Conservation (phyloP, 139 green algal species). For the Eudorina sp. region DNA sequence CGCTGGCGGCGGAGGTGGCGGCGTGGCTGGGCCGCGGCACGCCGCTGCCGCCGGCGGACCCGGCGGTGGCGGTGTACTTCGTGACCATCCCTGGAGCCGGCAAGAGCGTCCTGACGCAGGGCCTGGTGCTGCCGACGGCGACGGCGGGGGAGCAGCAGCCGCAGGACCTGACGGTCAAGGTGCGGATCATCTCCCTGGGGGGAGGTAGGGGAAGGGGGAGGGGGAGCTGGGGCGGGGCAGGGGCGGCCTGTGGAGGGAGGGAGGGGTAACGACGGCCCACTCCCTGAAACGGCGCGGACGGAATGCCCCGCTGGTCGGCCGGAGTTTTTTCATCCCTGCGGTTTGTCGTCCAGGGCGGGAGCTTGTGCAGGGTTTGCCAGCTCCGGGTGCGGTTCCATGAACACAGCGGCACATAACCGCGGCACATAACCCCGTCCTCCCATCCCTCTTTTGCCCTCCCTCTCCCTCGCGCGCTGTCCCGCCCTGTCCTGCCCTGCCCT, state of each 20-base stretch:
- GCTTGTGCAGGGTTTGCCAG: too few relatives aligned
- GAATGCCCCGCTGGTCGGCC: too few relatives aligned
- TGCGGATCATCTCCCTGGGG: not conserved
- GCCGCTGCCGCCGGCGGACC: constrained; percentile 53
- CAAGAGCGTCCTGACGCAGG: constrained; percentile 39
- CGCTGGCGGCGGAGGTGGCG: constrained; percentile 35
- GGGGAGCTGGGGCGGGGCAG: too few relatives aligned
- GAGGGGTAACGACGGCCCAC: too few relatives aligned
- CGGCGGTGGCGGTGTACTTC: constrained; percentile 60
- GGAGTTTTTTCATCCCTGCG: too few relatives aligned
- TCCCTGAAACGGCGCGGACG: too few relatives aligned
- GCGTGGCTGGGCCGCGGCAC: constrained; percentile 55
- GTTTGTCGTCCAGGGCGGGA: too few relatives aligned
- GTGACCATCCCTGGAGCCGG: constrained; percentile 62
- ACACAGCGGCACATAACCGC: too few relatives aligned
- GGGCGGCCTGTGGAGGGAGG: too few relatives aligned
- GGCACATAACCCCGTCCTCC: not conserved
- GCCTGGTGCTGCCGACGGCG: not conserved
- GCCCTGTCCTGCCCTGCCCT: not conserved
- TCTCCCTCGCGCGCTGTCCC: too few relatives aligned
- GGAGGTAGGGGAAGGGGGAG: not conserved
- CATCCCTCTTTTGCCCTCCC: not conserved
- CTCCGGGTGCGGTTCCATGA: too few relatives aligned
- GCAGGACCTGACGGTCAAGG: constrained; percentile 24
- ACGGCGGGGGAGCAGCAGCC: not conserved